Base-by-base conservation (phyloP, 805 yeast genomes). In the Metschnikowia santaceciliae region DNA sequence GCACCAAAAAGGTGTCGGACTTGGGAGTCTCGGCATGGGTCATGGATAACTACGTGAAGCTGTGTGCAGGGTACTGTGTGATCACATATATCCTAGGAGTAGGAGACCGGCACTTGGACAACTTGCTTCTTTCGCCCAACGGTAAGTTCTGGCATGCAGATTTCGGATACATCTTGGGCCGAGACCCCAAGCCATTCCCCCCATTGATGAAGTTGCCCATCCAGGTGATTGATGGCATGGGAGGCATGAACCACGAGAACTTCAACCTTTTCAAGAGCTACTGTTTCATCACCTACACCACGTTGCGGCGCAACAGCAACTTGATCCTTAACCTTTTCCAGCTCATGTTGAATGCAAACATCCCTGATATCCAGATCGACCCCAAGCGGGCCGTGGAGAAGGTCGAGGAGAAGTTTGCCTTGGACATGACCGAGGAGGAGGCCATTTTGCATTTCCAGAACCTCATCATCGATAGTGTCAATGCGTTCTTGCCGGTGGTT, bases 141-240 rank as follows among this genome's bases (percentile, higher is more conserved):
- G 92, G 78, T 85, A 88, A 83, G 59, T 94, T 94, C 65, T 92
- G 96, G 81, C 99, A 94, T 69, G 97, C 96, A 1, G 99, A 94
- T 69, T 94, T 89, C 67, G 99, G 99, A 1, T 94, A 94, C 62
- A 92, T 94, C 46, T 72, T 94, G 49, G 99, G 99, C 0, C 84
- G 91, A 48, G 99, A 94, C 66, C 99, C 99, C 2, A 94, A 94
- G 66, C 98, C 98, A 13, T 94, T 94, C 70, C 98, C 99, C 13
- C 99, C 99, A 1, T 76, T 92, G 70, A 94, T 94, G 97, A 94
- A 94, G 63, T 72, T 94, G 36, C 99, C 99, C 0, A 94, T 94
- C 39, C 99, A 94, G 68, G 86, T 94, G 15, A 88, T 94, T 39
- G 99, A 94, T 57, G 98, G 97, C 0, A 94, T 94, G 90, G 99